Evolutionary conservation across 345 rosid species (phyloP).

Genomic region (Eucalyptus tenuipes): DNA sequence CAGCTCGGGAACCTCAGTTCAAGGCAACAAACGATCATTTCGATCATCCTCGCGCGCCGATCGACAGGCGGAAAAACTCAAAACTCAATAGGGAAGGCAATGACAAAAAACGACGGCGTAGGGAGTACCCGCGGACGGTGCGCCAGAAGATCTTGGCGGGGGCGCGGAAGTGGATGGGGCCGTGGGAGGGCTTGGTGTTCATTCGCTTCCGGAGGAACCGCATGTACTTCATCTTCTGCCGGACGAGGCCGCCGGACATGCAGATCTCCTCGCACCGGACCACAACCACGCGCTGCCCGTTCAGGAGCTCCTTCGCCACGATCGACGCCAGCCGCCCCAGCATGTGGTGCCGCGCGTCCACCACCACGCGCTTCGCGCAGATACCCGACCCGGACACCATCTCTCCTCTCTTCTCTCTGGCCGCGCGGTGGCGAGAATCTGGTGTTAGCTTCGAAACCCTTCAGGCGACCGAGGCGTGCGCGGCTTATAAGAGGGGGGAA

Average conservation of each 20-base stretch:
- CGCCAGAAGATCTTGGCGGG: slow-evolving; percentile 95
- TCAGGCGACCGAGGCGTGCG: background rate
- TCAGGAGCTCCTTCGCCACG: slow-evolving; percentile 70
- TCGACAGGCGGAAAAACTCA: background rate
- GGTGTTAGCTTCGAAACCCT: background rate
- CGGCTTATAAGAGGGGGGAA: background rate
- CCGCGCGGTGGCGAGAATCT: background rate
- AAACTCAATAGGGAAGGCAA: background rate
- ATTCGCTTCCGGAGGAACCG: slow-evolving; percentile 82
- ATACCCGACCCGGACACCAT: slow-evolving; percentile 88
- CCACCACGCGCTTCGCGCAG: slow-evolving; percentile 59
- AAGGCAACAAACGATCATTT: background rate
- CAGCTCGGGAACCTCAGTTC: background rate
- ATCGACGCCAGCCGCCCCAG: slow-evolving; percentile 55
- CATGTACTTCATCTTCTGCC: slow-evolving; percentile 93
- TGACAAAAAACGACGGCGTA: background rate
- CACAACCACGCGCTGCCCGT: slow-evolving; percentile 71
- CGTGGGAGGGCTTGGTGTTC: slow-evolving; percentile 96
- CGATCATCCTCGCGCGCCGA: background rate
- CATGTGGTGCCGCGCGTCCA: slow-evolving; percentile 89
- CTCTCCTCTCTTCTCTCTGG: background rate
- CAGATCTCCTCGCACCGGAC: slow-evolving; percentile 87
- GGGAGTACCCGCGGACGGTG: slow-evolving; percentile 58
- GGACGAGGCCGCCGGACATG: slow-evolving; percentile 72
- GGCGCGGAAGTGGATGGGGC: slow-evolving; percentile 87